A percentile compares a stretch with the other conserved stretches of the same genome.
Conservation (phyloP, 129 eudicot species). For the Escallonia herrerae region DNA sequence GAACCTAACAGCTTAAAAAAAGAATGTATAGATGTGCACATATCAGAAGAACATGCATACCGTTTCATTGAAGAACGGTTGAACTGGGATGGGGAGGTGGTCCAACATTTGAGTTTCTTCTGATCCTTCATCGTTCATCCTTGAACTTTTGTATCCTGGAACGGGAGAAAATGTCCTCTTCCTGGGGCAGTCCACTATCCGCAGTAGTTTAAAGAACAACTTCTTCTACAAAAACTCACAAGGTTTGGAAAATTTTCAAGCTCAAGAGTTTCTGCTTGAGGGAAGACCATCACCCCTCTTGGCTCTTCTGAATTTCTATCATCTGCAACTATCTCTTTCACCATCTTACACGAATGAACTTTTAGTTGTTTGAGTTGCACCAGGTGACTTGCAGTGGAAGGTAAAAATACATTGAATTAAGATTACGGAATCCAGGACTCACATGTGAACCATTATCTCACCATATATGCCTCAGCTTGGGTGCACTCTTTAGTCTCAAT, state of each 20-base stretch:
- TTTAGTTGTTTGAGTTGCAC: conserved; percentile 31
- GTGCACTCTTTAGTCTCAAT: conserved; percentile 22
- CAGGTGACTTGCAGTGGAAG: conserved; percentile 25
- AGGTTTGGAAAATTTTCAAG: conserved; percentile 40
- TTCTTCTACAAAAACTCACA: conserved; percentile 16
- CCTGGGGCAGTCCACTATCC: conserved; percentile 22
- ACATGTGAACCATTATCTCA: conserved; percentile 16
- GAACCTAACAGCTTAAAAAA: no score
- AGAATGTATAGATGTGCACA: no score
- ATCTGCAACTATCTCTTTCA: conserved; percentile 24
- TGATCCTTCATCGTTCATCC: conserved; percentile 10
- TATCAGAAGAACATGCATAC: conserved; percentile 6
- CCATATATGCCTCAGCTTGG: conserved; percentile 37
- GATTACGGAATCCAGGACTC: conserved; percentile 21
- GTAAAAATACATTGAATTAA: conserved; percentile 21
- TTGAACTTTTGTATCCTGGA: conserved; percentile 10
- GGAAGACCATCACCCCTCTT: conserved; percentile 19
- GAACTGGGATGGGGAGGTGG: conserved; percentile 13
- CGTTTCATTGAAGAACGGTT: conserved; percentile 26
- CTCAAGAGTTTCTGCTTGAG: conserved; percentile 25
- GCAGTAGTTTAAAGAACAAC: conserved; percentile 17
- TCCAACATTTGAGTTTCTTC: conserved; percentile 9
- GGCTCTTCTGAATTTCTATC: conserved; percentile 4
- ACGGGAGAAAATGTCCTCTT: conserved; percentile 23
- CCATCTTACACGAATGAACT: conserved; percentile 21